Evolutionary conservation across 169 alveolate species (phyloP).

Genomic region (Plasmodium knowlesi): DNA sequence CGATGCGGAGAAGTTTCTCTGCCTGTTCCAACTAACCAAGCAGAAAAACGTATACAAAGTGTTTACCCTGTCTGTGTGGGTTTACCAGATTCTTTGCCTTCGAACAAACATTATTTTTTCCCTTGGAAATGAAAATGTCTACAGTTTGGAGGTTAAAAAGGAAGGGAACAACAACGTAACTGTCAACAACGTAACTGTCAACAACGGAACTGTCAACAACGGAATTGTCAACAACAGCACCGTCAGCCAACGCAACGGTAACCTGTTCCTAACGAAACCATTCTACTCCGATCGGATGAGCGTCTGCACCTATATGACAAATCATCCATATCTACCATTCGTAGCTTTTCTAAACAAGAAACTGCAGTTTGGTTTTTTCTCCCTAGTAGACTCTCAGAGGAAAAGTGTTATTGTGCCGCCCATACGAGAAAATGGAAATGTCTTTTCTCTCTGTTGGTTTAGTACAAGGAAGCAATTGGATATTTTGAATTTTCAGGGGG

Average conservation of each 20-base stretch:
- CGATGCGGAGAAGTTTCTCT: conserved; percentile 56
- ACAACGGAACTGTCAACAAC: too few species aligned
- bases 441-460: conserved; percentile 63
- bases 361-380: conserved; percentile 44
- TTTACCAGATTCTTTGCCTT: conserved; percentile 31
- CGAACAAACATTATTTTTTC: conserved; percentile 23
- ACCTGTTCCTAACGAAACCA: background rate
- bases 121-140: conserved; percentile 60
- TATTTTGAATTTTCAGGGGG: background rate
- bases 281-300: conserved; percentile 29
- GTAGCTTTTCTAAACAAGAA: conserved; percentile 62
- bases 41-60: conserved; percentile 29
- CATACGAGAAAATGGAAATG: conserved; percentile 42
- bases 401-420: conserved; percentile 14
- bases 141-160: background rate
- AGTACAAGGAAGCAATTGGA: background rate
- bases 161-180: background rate
- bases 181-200: too few species aligned
- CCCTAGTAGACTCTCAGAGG: background rate
- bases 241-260: background rate
- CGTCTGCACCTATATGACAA: conserved; percentile 32
- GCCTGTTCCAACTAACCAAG: background rate
- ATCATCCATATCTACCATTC: conserved; percentile 39
- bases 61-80: conserved; percentile 59
- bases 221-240: too few species aligned